phyloP scores from a whole-genome alignment of 1,284 basidiomycete genomes.

The Agaricales sp. region DNA sequence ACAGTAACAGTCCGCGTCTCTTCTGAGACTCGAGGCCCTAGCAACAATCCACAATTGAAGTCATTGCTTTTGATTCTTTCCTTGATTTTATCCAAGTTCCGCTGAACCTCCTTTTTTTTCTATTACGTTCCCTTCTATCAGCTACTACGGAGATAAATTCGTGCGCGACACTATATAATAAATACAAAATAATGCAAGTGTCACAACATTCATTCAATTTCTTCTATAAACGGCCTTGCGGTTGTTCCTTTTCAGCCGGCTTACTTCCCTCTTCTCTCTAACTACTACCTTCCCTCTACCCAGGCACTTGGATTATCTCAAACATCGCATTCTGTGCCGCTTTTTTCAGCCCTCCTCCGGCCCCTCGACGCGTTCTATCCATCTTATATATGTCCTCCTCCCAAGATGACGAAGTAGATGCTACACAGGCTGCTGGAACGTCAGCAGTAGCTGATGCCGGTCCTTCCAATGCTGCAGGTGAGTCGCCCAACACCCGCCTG shows the following conservation, averaged over 20 bases:
- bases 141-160: constrained; percentile 39
- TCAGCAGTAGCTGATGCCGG: neutral
- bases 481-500: neutral
- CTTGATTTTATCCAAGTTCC: neutral
- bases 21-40: neutral
- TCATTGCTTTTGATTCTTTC: neutral
- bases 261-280: constrained; percentile 49
- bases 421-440: neutral
- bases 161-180: neutral
- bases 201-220: constrained; percentile 20
- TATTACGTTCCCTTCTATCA: constrained; percentile 13
- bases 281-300: constrained; percentile 39
- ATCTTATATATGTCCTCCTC: constrained; percentile 16
- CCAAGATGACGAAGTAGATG: constrained; percentile 1
- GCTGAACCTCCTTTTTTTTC: neutral
- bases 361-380: constrained; percentile 10
- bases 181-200: constrained; percentile 35
- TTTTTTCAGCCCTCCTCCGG: too few relatives aligned
- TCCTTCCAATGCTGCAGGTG: constrained; percentile 1
- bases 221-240: constrained; percentile 57
- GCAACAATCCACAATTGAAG: constrained; percentile 1
- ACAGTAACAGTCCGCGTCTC: neutral
- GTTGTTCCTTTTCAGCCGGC: constrained; percentile 67
- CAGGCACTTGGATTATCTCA: constrained; percentile 14
- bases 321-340: neutral